Conservation (phyloP, 345 rosid genomes). For the Citrus unshiu region DNA sequence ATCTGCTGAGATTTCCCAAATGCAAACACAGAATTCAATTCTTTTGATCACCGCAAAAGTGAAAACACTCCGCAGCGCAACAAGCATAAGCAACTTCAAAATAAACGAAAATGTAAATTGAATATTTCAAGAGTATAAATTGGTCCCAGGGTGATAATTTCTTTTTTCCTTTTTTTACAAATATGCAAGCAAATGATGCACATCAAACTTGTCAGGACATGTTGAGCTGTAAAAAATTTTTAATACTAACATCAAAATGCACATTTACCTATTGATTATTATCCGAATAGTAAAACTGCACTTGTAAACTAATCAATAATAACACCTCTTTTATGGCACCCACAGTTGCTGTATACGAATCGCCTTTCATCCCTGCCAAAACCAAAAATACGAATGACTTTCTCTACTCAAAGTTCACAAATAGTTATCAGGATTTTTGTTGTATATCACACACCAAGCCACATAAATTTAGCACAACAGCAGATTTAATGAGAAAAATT, state of each 20-base stretch:
- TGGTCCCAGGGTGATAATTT: neutral
- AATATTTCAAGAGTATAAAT: neutral
- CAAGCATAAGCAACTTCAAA: neutral
- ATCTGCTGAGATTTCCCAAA: neutral
- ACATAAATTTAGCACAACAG: too few relatives aligned
- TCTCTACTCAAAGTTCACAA: neutral
- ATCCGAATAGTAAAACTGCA: neutral
- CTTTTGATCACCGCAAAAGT: neutral
- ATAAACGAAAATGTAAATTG: neutral
- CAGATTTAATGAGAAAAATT: neutral
- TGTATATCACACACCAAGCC: neutral
- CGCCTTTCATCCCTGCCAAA: constrained; percentile 7
- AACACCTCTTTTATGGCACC: neutral
- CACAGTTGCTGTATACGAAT: neutral
- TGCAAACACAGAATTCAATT: neutral
- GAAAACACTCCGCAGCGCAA: neutral
- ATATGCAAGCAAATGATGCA: constrained; percentile 2
- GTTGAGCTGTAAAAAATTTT: constrained; percentile 5
- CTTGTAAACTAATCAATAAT: neutral
- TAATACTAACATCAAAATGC: constrained; percentile 5
- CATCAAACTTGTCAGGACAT: neutral
- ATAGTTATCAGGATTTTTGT: neutral
- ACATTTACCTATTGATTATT: constrained; percentile 12
- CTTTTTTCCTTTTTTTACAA: neutral
- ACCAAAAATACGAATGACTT: neutral